phyloP scores from a whole-genome alignment of 306 rosid species.

The Quercus aquifolioides region DNA sequence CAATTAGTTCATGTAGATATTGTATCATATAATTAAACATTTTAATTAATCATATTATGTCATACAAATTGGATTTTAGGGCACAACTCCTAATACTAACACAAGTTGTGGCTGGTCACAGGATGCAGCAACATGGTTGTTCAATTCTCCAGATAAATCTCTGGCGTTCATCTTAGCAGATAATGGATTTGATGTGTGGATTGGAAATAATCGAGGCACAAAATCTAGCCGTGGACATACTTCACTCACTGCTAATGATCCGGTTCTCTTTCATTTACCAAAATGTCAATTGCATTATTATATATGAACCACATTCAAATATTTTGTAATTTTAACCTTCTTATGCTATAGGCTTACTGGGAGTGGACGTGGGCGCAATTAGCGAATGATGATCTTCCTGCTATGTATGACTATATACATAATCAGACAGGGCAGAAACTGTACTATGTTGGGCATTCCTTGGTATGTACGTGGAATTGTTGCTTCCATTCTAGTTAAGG shows the following conservation, averaged over 20 bases:
- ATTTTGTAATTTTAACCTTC: background rate
- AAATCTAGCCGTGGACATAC: conserved; percentile 56
- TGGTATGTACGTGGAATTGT: conserved; percentile 32
- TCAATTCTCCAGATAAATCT: conserved; percentile 59
- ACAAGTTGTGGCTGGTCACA: conserved; percentile 22
- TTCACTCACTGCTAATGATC: conserved; percentile 29
- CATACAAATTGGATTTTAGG: too few relatives aligned
- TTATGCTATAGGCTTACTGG: conserved; percentile 57
- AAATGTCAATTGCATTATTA: too few relatives aligned
- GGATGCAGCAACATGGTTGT: conserved; percentile 81
- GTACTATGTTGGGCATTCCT: conserved; percentile 87
- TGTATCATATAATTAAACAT: too few relatives aligned
- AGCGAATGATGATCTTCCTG: conserved; percentile 82
- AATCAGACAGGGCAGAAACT: conserved; percentile 23
- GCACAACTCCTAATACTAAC: background rate
- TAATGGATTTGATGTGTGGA: conserved; percentile 78
- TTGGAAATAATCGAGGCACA: conserved; percentile 73
- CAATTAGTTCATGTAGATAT: too few relatives aligned
- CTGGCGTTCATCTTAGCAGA: conserved; percentile 67
- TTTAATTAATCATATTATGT: too few relatives aligned
- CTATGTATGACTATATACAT: conserved; percentile 65
- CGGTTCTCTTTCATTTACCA: conserved; percentile 14
- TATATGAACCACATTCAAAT: background rate
- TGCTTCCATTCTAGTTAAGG: background rate
- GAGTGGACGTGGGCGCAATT: conserved; percentile 97